These are phyloP conservation scores for Elsinoe arachidis DNA, from an alignment of 2,329 filamentous ascomycete species.

Conservation along the genomic window DNA sequence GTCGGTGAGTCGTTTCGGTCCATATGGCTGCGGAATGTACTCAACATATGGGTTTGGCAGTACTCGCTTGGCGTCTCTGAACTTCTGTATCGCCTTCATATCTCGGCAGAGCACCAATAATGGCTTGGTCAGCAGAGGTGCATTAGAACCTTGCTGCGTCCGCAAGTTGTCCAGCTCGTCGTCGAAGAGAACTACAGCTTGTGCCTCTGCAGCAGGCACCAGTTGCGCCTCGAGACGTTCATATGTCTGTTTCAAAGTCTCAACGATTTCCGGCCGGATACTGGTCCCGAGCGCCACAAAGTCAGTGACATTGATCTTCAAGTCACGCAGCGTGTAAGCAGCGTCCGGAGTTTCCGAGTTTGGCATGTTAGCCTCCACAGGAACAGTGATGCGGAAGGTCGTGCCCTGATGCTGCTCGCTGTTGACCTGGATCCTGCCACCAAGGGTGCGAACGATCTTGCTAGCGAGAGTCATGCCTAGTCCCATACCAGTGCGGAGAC, in stretches of 20 bases:
- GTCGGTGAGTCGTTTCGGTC: background rate
- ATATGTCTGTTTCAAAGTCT: background rate
- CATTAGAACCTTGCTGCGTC: background rate
- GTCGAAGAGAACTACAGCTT: conserved; percentile 2
- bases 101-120: conserved; percentile 13
- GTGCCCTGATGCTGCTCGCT: background rate
- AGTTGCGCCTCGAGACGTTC: background rate
- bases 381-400: background rate
- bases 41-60: background rate
- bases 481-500: conserved; percentile 26
- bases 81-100: background rate
- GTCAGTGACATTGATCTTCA: background rate
- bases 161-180: background rate
- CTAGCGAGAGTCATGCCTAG: conserved; percentile 29
- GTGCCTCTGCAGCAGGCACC: background rate
- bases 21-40: background rate
- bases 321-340: background rate
- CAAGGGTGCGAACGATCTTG: conserved; percentile 23
- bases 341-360: background rate
- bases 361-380: background rate
- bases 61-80: background rate
- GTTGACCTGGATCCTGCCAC: conserved; percentile 19
- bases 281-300: background rate
- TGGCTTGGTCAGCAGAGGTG: background rate
- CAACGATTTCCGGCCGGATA: background rate